Evolutionary conservation across 2,329 filamentous ascomycete genomes (phyloP).

Genomic region (Magnaporthiopsis poae): DNA sequence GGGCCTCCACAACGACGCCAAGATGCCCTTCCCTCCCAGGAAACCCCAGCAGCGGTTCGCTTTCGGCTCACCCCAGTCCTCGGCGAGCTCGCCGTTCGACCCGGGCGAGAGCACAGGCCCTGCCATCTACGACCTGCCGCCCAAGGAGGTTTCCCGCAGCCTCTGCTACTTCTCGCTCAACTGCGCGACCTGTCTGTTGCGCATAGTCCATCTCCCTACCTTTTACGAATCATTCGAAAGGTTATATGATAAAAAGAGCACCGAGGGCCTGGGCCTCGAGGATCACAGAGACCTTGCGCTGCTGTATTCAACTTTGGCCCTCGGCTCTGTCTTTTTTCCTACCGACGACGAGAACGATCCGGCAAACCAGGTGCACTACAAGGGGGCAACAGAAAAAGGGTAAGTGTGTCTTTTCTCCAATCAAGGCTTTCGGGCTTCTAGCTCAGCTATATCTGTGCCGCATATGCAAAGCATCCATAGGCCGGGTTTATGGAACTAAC

Average conservation of each 20-base stretch:
- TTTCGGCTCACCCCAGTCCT: slow-evolving; percentile 60
- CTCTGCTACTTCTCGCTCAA: slow-evolving; percentile 47
- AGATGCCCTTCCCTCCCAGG: slow-evolving; percentile 48
- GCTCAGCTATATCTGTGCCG: slow-evolving; percentile 4
- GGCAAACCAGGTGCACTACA: slow-evolving; percentile 37
- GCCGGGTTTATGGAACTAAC: not conserved
- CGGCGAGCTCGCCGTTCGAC: slow-evolving; percentile 52
- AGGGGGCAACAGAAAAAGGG: slow-evolving; percentile 46
- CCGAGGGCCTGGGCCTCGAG: slow-evolving; percentile 51
- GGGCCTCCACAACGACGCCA: slow-evolving; percentile 57
- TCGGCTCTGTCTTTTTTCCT: slow-evolving; percentile 62
- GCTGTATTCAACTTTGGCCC: slow-evolving; percentile 58
- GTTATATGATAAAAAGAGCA: slow-evolving; percentile 59
- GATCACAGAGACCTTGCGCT: slow-evolving; percentile 62
- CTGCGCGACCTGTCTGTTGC: slow-evolving; percentile 48
- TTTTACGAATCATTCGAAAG: slow-evolving; percentile 71
- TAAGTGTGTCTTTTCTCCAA: slow-evolving; percentile 22
- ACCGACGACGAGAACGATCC: slow-evolving; percentile 38
- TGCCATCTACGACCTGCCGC: slow-evolving; percentile 58
- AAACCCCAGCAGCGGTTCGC: slow-evolving; percentile 36
- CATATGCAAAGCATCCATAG: no score
- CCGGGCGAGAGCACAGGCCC: slow-evolving; percentile 30
- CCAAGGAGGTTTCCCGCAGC: slow-evolving; percentile 43
- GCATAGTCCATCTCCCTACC: slow-evolving; percentile 69
- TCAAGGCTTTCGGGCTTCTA: not conserved